These are phyloP conservation scores for Pseudozyma thailandica DNA, from an alignment of 1,284 basidiomycete species.

Conservation along the genomic window DNA sequence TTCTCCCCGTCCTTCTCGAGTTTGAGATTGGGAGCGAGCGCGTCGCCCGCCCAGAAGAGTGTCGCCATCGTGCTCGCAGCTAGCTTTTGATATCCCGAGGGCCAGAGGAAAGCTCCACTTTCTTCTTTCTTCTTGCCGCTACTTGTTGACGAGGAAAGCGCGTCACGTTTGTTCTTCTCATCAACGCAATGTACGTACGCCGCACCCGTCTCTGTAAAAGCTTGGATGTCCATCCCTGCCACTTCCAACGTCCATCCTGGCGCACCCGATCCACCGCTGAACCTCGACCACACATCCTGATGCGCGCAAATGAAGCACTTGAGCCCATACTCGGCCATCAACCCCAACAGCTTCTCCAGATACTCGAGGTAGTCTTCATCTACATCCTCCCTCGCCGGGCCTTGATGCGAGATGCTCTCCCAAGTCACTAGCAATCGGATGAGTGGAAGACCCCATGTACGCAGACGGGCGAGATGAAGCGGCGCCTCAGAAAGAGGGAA, in stretches of 20 bases:
- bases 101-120: constrained; percentile 65
- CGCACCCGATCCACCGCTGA: constrained; percentile 78
- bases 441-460: constrained; percentile 68
- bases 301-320: constrained; percentile 78
- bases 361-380: constrained; percentile 86
- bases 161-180: constrained; percentile 17
- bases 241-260: constrained; percentile 74
- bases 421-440: constrained; percentile 83
- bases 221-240: constrained; percentile 53
- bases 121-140: constrained; percentile 31
- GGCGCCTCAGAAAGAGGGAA: constrained; percentile 67
- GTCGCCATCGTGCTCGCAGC: constrained; percentile 69
- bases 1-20: constrained; percentile 24
- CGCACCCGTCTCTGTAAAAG: constrained; percentile 55
- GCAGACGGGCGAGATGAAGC: constrained; percentile 63
- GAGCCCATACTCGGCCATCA: constrained; percentile 84
- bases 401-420: constrained; percentile 93
- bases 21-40: constrained; percentile 78
- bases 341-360: constrained; percentile 76
- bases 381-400: constrained; percentile 71
- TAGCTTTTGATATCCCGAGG: constrained; percentile 66
- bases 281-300: constrained; percentile 87
- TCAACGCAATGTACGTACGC: constrained; percentile 61
- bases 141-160: not conserved
- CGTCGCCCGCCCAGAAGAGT: constrained; percentile 70